Base-by-base conservation (phyloP, 2,329 filamentous ascomycete species). In the Calonectria fujianensis region DNA sequence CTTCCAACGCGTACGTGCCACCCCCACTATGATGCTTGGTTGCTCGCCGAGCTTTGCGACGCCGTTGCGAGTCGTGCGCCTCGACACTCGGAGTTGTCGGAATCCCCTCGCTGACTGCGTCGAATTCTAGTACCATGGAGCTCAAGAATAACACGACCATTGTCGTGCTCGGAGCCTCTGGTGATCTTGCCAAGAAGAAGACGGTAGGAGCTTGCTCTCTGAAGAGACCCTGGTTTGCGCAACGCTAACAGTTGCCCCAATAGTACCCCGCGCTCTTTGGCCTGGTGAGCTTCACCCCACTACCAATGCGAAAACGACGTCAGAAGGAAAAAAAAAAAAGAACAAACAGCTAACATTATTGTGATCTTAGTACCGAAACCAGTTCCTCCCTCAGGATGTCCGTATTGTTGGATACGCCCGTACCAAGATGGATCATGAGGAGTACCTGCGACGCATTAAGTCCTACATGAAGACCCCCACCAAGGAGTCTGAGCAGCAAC, bases 181-280 rank as follows among this genome's bases (percentile, higher is more conserved):
- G 97, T 83, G 97, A 99, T 90, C 89, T 99, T 80, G 97, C 97
- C 67, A 99, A 99, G 92, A 99, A 99, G 94, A 99, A 99, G 93
- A 99, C 97, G 59, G 96, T 98, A 88, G 85, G 92, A 72, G 71
- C 63, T 71, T 67, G 67, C 59, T 51, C 75, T 73, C 69, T 41
- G 69, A 75, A n/a, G 41, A 69, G 73, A 69, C 67, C 74, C 67
- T 70, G 52, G 65, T 74, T 52, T 70, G 69, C 72, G 66, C 72
- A 75, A 66, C 73, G 77, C 80, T 82, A 77, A 82, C 76, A 78
- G 72, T 74, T 70, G 61, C 70, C 69, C 69, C 48, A 52, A 77
- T 76, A 98, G 95, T 99, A 98, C 89, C 97, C 97, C 79, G 97
- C 97, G 75, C 93, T 99, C 72, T 99, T 99, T 85, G 97, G 97